Conservation (phyloP, 768 basidiomycete species). For the Infundibulicybe gibba region DNA sequence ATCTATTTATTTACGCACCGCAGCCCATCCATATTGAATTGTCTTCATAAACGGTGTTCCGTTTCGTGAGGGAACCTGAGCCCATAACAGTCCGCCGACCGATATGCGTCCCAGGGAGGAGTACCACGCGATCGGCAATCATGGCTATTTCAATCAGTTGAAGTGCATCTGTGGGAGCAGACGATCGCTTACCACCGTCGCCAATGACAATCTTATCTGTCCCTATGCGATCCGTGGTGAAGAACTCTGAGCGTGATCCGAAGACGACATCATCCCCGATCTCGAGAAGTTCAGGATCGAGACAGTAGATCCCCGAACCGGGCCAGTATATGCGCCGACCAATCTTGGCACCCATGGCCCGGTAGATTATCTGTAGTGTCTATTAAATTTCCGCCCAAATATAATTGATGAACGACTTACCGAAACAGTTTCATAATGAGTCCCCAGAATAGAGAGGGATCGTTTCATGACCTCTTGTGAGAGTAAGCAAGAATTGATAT, state of each 20-base stretch:
- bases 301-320: constrained; percentile 39
- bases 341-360: constrained; percentile 49
- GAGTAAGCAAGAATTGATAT: constrained; percentile 32
- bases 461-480: constrained; percentile 29
- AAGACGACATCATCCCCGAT: constrained; percentile 49
- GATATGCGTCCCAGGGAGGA: constrained; percentile 38
- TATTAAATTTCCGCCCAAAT: background rate
- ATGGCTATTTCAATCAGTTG: constrained; percentile 26
- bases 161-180: background rate
- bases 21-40: constrained; percentile 46
- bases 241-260: constrained; percentile 39
- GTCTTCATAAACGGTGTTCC: constrained; percentile 34
- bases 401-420: constrained; percentile 15
- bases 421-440: constrained; percentile 43
- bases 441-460: constrained; percentile 40
- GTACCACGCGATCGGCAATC: constrained; percentile 46
- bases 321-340: constrained; percentile 47
- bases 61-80: constrained; percentile 41
- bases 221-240: constrained; percentile 40
- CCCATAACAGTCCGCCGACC: constrained; percentile 41
- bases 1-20: constrained; percentile 22
- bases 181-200: constrained; percentile 27
- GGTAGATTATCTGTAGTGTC: constrained; percentile 27
- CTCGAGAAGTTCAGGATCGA: constrained; percentile 43
- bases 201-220: constrained; percentile 34